phyloP scores from a whole-genome alignment of 352 stramenopile genomes.

The Phytophthora tentaculata region DNA sequence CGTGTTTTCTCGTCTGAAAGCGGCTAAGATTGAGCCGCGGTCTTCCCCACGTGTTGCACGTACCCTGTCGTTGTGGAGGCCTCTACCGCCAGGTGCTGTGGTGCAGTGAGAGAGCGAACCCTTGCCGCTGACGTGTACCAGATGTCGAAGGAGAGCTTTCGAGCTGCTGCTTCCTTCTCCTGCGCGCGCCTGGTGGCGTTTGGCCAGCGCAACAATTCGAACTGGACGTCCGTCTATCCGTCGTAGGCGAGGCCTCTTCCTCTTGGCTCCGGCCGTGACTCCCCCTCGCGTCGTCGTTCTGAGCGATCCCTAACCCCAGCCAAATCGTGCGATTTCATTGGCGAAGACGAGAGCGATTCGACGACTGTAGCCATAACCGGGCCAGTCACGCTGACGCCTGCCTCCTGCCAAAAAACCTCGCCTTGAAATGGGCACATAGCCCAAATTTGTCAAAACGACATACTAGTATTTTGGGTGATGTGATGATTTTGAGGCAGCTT shows the following conservation, averaged over 20 bases:
- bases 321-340: conserved; percentile 28
- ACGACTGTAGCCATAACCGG: conserved; percentile 13
- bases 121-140: conserved; percentile 3
- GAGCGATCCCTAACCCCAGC: conserved; percentile 11
- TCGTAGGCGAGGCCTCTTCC: conserved; percentile 22
- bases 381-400: conserved; percentile 14
- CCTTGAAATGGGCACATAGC: background rate
- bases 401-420: conserved; percentile 15
- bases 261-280: conserved; percentile 16
- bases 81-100: conserved; percentile 14
- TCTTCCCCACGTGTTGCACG: background rate
- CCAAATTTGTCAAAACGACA: background rate
- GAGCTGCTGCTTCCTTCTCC: conserved; percentile 11
- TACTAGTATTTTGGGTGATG: too few relatives aligned
- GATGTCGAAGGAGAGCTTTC: conserved; percentile 17
- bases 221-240: conserved; percentile 42
- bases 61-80: conserved; percentile 8
- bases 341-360: conserved; percentile 21
- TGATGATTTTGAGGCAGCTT: too few relatives aligned
- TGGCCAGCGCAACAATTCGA: conserved; percentile 44
- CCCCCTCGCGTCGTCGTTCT: conserved; percentile 26
- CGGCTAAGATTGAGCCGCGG: conserved; percentile 9
- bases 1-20: conserved; percentile 18
- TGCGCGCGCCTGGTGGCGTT: conserved; percentile 19
- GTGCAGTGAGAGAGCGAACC: conserved; percentile 2